Evolutionary conservation across 805 yeast genomes (phyloP).

Genomic region (Diddensiella caesifluorescens): DNA sequence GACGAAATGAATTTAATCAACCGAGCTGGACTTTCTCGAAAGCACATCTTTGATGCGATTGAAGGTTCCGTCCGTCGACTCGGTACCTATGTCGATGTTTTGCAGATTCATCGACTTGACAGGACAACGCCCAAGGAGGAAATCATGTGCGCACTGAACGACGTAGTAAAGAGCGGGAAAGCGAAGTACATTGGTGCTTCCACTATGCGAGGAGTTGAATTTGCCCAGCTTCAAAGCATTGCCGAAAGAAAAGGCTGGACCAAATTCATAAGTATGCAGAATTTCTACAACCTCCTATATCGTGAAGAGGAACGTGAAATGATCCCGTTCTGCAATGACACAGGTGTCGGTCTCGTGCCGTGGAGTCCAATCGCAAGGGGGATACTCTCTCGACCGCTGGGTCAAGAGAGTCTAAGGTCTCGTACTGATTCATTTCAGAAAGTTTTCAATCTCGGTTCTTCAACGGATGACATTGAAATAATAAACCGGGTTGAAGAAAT

Average conservation of each 20-base stretch:
- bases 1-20: conserved; percentile 27
- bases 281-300: conserved; percentile 49
- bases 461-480: conserved; percentile 25
- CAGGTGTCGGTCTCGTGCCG: conserved; percentile 54
- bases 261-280: conserved; percentile 58
- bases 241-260: conserved; percentile 56
- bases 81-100: conserved; percentile 48
- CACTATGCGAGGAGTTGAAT: conserved; percentile 52
- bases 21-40: conserved; percentile 39
- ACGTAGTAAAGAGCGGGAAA: conserved; percentile 43
- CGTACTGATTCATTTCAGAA: neutral
- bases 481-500: conserved; percentile 51
- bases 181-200: conserved; percentile 61
- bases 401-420: neutral
- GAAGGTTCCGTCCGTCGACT: conserved; percentile 39
- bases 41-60: conserved; percentile 46
- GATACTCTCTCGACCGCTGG: conserved; percentile 44
- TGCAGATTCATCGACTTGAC: conserved; percentile 57
- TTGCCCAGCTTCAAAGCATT: conserved; percentile 45
- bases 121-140: conserved; percentile 45
- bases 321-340: conserved; percentile 48
- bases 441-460: conserved; percentile 3
- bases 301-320: conserved; percentile 66
- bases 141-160: conserved; percentile 53
- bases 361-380: conserved; percentile 61